Evolutionary conservation across 306 rosid species (phyloP).

Genomic region (Parietaria judaica): DNA sequence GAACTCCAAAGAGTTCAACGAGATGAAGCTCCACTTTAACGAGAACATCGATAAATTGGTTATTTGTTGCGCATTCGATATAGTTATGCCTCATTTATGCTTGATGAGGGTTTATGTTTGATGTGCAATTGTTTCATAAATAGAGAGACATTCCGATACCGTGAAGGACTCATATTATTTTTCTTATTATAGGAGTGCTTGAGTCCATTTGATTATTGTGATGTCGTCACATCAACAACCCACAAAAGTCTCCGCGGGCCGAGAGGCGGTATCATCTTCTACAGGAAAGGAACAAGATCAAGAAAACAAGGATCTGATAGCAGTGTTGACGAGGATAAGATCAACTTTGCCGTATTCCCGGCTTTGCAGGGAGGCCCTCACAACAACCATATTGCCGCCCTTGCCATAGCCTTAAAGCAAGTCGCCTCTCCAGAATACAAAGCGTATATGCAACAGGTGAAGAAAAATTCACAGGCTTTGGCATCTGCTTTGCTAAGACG

Average conservation of each 20-base stretch:
- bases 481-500: constrained; percentile 67
- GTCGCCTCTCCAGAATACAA: constrained; percentile 69
- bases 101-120: background rate
- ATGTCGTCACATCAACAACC: constrained; percentile 75
- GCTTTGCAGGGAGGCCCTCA: constrained; percentile 91
- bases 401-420: constrained; percentile 74
- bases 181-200: constrained; percentile 46
- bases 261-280: constrained; percentile 79
- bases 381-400: constrained; percentile 81
- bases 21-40: background rate
- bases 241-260: constrained; percentile 91
- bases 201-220: constrained; percentile 71
- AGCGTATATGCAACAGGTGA: constrained; percentile 68
- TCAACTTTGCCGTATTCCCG: constrained; percentile 69
- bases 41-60: background rate
- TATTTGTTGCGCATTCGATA: background rate
- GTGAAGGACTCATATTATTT: background rate
- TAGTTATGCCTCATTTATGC: background rate
- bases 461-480: constrained; percentile 79
- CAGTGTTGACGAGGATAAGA: constrained; percentile 73
- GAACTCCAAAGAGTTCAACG: too few species aligned
- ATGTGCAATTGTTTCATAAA: background rate
- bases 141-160: background rate
- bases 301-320: constrained; percentile 43
- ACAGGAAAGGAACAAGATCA: constrained; percentile 54